Percentiles rank a stretch among this genome's conserved stretches.
phyloP scores from a whole-genome alignment of 441 rosid genomes.

The Croton laevigatus region DNA sequence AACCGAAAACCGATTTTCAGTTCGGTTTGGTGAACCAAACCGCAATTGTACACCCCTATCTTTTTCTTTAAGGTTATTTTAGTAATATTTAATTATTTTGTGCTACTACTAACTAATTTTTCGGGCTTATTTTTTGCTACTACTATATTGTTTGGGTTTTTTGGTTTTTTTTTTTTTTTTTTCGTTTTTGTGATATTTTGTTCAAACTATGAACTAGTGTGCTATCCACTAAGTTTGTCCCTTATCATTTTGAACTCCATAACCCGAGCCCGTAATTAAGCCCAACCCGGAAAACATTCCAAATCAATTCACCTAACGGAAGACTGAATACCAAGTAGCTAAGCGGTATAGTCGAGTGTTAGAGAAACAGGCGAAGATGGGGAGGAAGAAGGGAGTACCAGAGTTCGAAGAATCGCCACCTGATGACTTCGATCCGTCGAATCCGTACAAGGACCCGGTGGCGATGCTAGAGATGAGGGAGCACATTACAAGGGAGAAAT shows the following conservation, averaged over 20 bases:
- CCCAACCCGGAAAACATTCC: background rate
- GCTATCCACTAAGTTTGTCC: too few species aligned
- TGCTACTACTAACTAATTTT: too few species aligned
- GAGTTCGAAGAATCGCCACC: slow-evolving; percentile 97
- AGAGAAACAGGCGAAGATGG: slow-evolving; percentile 42
- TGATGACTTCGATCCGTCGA: slow-evolving; percentile 78
- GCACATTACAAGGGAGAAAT: slow-evolving; percentile 89
- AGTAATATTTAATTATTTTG: too few species aligned
- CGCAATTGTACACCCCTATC: too few species aligned
- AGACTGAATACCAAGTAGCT: background rate
- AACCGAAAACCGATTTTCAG: too few species aligned
- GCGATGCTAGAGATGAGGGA: slow-evolving; percentile 97
- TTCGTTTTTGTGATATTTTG: too few species aligned
- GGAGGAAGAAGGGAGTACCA: slow-evolving; percentile 74
- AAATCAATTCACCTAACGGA: background rate
- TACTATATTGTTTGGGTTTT: too few species aligned
- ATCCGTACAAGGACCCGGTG: slow-evolving; percentile 95
- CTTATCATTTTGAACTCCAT: background rate
- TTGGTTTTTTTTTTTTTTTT: too few species aligned
- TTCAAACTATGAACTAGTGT: too few species aligned
- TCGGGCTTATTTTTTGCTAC: too few species aligned
- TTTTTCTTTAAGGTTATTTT: too few species aligned
- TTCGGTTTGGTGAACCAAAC: too few species aligned
- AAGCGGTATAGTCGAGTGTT: background rate
- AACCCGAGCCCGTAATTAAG: background rate